Percentiles rank a stretch among this genome's conserved stretches.
Evolutionary conservation across 192 early-diverging fungal species (phyloP).

Genomic region (Lobulomyces angularis): DNA sequence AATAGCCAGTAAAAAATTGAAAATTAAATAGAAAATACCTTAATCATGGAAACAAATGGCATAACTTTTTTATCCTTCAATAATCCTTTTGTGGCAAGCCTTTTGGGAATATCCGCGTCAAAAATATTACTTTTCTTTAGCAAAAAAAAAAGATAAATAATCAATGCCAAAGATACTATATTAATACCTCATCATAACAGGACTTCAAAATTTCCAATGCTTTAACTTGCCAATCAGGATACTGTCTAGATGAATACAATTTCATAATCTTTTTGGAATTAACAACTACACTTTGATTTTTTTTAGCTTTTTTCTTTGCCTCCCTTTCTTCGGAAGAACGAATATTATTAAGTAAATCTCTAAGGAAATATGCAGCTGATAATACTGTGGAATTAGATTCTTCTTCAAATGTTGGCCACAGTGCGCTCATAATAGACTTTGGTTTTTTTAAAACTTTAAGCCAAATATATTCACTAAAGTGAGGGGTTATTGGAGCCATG

Average conservation of each 20-base stretch:
- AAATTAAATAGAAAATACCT: constrained; percentile 23
- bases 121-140: background rate
- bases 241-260: constrained; percentile 65
- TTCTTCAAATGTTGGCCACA: constrained; percentile 41
- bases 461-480: constrained; percentile 94
- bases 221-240: constrained; percentile 90
- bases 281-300: constrained; percentile 36
- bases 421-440: constrained; percentile 54
- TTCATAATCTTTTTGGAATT: constrained; percentile 55
- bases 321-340: constrained; percentile 67
- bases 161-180: background rate
- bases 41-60: constrained; percentile 86
- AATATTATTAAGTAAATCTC: constrained; percentile 56
- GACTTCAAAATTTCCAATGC: constrained; percentile 24
- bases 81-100: constrained; percentile 54
- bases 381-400: constrained; percentile 60
- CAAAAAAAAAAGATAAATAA: constrained; percentile 2
- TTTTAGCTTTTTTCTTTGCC: constrained; percentile 68
- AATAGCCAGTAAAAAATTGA: background rate
- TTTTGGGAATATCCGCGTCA: constrained; percentile 15
- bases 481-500: constrained; percentile 79
- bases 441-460: constrained; percentile 59
- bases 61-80: constrained; percentile 93
- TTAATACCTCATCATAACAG: constrained; percentile 21
- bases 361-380: constrained; percentile 66